Evolutionary conservation across 768 basidiomycete genomes (phyloP), one percentile per base, ranked within the genome.

Genomic region (Rhodotorula babjevae): DNA sequence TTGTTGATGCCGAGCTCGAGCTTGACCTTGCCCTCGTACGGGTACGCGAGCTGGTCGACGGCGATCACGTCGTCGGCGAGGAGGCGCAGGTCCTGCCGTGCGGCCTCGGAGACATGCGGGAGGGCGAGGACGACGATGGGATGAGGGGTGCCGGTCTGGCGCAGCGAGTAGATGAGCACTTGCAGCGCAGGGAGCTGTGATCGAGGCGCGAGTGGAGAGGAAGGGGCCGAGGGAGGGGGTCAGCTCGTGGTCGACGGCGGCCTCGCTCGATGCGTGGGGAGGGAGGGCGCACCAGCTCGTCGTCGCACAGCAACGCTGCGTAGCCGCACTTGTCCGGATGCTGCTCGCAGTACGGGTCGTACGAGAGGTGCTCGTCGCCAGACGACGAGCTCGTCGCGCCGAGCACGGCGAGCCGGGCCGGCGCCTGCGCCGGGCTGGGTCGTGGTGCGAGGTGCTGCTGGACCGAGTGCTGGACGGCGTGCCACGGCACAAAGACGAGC

Each of bases 1-100:
- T 57, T 57, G 56, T 57, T 57, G 56, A 57, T 57, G 56, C 56
- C 56, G 56, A 57, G 56, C 33, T 57, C 56, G 33, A 57, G 31
- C 56, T 57, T 57, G 56, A 57, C 56, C 33, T 57, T 57, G 33
- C 18, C 16, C 29, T 57, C 56, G 56, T 57, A 57, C 56, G 56
- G 56, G 21, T 57, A 57, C 4, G 56, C 56, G 56, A 57, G 56
- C 11, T 57, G 56, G 16, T 29, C 29, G 31, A 57, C 56, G 33
- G 56, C 6, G 33, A 57, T 36, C 33, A 57, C 56, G 19, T 57
- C 56, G 29, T 57, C 56, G 56, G 56, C 56, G 33, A 57, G 29
- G 11, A 31, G 29, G 16, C 29, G 10, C 16, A 57, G 33, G 18
- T 36, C 33, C 5, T 33, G 19, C 16, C 21, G 31, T 7, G 56